A percentile compares a stretch with the other conserved stretches of the same genome.
Evolutionary conservation across 768 basidiomycete species (phyloP).

Genomic region (Boletus rubescentipes): DNA sequence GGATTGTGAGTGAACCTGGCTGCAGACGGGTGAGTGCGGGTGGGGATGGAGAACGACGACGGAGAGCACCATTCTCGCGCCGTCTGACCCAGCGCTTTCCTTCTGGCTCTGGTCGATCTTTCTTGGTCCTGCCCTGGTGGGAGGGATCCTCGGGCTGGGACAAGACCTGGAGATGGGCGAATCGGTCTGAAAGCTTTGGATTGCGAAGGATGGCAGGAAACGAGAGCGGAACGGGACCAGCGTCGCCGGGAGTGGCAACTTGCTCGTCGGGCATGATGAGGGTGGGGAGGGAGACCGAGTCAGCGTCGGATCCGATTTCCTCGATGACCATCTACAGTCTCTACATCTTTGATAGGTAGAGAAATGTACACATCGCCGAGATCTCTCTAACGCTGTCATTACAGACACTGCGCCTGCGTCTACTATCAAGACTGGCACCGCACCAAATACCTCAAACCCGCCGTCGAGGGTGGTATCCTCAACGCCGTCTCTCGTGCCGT

Average conservation of each 20-base stretch:
- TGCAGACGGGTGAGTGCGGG: slow-evolving; percentile 28
- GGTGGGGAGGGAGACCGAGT: too few species aligned
- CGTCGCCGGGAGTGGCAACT: neutral
- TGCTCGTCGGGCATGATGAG: too few species aligned
- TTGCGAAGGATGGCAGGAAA: slow-evolving; percentile 72
- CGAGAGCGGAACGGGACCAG: slow-evolving; percentile 52
- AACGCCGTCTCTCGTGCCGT: slow-evolving; percentile 79
- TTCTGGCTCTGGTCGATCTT: slow-evolving; percentile 60
- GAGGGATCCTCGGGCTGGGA: slow-evolving; percentile 1
- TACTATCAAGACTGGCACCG: slow-evolving; percentile 98
- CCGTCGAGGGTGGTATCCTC: slow-evolving; percentile 70
- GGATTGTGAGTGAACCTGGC: slow-evolving; percentile 73
- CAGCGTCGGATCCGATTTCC: too few species aligned
- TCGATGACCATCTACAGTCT: slow-evolving; percentile 83
- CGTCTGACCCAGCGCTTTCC: slow-evolving; percentile 78
- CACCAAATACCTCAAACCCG: slow-evolving; percentile 67
- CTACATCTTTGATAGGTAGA: slow-evolving; percentile 87
- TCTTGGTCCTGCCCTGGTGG: slow-evolving; percentile 33
- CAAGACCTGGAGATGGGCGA: slow-evolving; percentile 46
- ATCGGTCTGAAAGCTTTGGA: slow-evolving; percentile 50
- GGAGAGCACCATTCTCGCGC: slow-evolving; percentile 67
- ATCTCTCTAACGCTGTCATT: neutral
- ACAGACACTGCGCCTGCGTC: slow-evolving; percentile 86
- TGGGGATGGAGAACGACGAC: neutral
- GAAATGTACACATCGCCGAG: neutral